Evolutionary conservation across 495 filamentous ascomycete genomes (phyloP).

Genomic region (Penicillium dipodomyicola): DNA sequence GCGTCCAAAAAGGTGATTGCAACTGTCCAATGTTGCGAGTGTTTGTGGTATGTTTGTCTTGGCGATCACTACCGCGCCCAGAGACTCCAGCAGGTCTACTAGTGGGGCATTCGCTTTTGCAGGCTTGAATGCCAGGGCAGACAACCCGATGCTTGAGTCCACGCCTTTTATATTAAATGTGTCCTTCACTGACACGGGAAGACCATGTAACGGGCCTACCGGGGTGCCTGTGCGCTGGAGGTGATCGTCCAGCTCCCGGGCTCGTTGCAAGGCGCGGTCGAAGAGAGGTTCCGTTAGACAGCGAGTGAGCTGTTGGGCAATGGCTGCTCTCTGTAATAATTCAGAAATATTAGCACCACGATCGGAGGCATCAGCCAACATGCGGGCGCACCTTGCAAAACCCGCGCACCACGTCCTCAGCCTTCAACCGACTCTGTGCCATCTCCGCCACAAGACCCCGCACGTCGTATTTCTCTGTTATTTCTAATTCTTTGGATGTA

Average conservation of each 20-base stretch:
- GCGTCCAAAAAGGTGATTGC: conserved; percentile 53
- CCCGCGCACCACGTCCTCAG: conserved; percentile 53
- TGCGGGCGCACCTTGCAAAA: conserved; percentile 53
- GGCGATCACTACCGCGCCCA: conserved; percentile 57
- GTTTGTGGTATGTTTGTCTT: conserved; percentile 67
- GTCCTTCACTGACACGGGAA: conserved; percentile 67
- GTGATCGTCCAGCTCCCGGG: conserved; percentile 57
- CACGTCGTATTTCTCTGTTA: conserved; percentile 58
- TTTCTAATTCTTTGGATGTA: conserved; percentile 49
- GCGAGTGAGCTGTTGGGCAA: conserved; percentile 62
- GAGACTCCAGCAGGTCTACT: conserved; percentile 38
- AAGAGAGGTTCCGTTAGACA: conserved; percentile 69
- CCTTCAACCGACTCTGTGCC: conserved; percentile 43
- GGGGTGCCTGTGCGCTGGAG: conserved; percentile 46
- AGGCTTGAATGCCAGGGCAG: conserved; percentile 51
- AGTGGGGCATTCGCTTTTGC: conserved; percentile 44
- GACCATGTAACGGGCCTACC: conserved; percentile 63
- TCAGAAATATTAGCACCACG: background rate
- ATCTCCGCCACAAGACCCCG: conserved; percentile 50
- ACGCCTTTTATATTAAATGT: conserved; percentile 59
- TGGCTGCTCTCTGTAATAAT: conserved; percentile 47
- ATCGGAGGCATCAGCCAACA: background rate
- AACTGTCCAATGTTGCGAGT: conserved; percentile 41
- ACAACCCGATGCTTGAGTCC: conserved; percentile 59
- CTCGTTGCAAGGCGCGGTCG: conserved; percentile 55